Conservation (phyloP, 768 basidiomycete species). For the Lentinula sp. region DNA sequence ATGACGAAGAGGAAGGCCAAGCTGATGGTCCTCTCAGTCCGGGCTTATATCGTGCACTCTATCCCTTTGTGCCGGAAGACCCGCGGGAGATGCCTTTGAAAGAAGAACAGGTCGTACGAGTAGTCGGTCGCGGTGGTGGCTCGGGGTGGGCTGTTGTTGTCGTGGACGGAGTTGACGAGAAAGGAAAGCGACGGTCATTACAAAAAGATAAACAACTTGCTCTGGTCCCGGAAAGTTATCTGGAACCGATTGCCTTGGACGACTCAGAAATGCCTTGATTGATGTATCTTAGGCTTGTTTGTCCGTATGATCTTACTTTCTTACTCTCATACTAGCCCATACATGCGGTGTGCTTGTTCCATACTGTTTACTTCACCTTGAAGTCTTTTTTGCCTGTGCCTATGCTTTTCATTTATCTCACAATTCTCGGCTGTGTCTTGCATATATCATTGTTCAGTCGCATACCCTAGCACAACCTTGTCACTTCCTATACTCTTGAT, state of each 20-base stretch:
- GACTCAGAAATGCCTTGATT: neutral
- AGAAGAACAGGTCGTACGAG: slow-evolving; percentile 48
- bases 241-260: slow-evolving; percentile 33
- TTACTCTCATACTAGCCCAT: too few species aligned
- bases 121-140: slow-evolving; percentile 48
- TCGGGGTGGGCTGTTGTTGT: slow-evolving; percentile 52
- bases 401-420: neutral
- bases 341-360: too few species aligned
- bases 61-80: slow-evolving; percentile 53
- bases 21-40: slow-evolving; percentile 29
- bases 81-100: slow-evolving; percentile 54
- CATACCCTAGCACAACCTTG: neutral
- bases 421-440: neutral
- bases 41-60: slow-evolving; percentile 50
- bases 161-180: slow-evolving; percentile 3
- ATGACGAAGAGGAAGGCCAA: neutral
- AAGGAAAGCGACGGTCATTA: neutral
- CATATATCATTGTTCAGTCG: neutral
- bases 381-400: neutral
- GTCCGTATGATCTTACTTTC: too few species aligned
- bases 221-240: slow-evolving; percentile 52
- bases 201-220: slow-evolving; percentile 29
- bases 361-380: neutral
- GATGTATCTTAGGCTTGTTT: too few species aligned
- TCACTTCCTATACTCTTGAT: too few species aligned